A percentile compares a stretch with the other conserved stretches of the same genome.
Evolutionary conservation across 805 yeast species (phyloP).

Genomic region (Saccharomycopsis schoenii): DNA sequence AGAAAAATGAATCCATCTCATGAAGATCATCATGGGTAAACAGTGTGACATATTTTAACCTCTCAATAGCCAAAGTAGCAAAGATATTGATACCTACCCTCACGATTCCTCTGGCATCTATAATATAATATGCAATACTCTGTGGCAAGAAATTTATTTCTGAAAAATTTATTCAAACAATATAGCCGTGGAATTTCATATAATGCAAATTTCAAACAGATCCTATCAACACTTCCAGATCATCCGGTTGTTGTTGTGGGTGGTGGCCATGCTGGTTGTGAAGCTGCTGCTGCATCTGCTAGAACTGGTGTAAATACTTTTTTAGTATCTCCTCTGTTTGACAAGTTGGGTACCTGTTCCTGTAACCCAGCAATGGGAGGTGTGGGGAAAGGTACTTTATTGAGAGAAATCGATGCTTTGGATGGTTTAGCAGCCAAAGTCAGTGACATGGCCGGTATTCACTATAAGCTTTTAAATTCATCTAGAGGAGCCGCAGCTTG

Average conservation of each 20-base stretch:
- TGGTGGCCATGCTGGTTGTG: slow-evolving; percentile 99
- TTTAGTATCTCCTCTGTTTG: slow-evolving; percentile 64
- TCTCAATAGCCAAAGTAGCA: no score
- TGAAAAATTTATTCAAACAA: neutral
- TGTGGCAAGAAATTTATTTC: neutral
- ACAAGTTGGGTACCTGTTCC: slow-evolving; percentile 85
- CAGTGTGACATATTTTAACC: neutral
- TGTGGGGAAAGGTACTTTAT: slow-evolving; percentile 89
- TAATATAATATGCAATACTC: neutral
- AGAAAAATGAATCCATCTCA: neutral
- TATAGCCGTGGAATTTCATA: neutral
- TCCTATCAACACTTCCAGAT: slow-evolving; percentile 20
- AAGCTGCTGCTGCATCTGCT: slow-evolving; percentile 91
- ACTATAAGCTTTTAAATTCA: slow-evolving; percentile 74
- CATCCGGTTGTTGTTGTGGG: slow-evolving; percentile 83
- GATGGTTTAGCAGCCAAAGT: slow-evolving; percentile 85
- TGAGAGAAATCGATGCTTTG: slow-evolving; percentile 89
- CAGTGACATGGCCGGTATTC: slow-evolving; percentile 91
- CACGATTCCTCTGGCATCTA: no score
- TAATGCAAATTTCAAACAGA: neutral
- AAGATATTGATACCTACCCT: neutral
- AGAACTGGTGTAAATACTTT: slow-evolving; percentile 65
- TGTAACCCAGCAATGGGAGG: slow-evolving; percentile 99
- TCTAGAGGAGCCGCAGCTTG: slow-evolving; percentile 93
- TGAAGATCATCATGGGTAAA: neutral